Evolutionary conservation across 2,329 filamentous ascomycete genomes (phyloP), one percentile per base, ranked within the genome.

Genomic region (Fusarium sambucinum): DNA sequence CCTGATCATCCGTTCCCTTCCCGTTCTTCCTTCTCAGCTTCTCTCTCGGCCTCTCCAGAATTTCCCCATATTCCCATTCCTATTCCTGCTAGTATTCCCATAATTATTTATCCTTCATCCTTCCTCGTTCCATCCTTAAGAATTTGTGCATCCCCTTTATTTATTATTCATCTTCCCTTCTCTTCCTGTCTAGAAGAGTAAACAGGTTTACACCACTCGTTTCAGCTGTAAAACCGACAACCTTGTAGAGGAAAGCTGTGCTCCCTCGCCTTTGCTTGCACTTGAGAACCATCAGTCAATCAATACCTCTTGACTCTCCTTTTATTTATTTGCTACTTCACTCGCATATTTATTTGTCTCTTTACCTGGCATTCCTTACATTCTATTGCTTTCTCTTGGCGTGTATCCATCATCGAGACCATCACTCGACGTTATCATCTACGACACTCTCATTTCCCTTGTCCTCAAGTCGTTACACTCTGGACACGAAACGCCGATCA

Each of bases 241-340:
- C 44, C 37, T 55, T 48, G 53, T 48, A 55, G 38, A 66, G 68
- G 66, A 66, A 64, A 74, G 71, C 71, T 73, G 71, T 63, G 71
- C 71, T 73, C 64, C 71, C 70, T 70, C 56, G 42, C 60, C 47
- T 67, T 27, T 54, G 42, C 45, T 38, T 38, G 35, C n/a, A 60
- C 57, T 60, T 25, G 29, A 63, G 23, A 32, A 54, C 47, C 12
- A 38, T 38, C 35, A 19, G 21, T 38, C 35, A 19, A 38, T 21
- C 6, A 57, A 37, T 55, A 68, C 30, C 27, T 54, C 32, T 29
- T 29, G 50, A 57, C 38, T 54, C 59, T 60, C 53, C 63, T 54
- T 61, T 33, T 21, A 19, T 21, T 44, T 37, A n/a, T 53, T 40
- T 46, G 29, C 44, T 23, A 51, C 6, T 54, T 38, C 35, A 30